Percentiles rank a stretch among this genome's conserved stretches.
phyloP scores from a whole-genome alignment of 169 alveolate species.

The Plasmodium chabaudi region DNA sequence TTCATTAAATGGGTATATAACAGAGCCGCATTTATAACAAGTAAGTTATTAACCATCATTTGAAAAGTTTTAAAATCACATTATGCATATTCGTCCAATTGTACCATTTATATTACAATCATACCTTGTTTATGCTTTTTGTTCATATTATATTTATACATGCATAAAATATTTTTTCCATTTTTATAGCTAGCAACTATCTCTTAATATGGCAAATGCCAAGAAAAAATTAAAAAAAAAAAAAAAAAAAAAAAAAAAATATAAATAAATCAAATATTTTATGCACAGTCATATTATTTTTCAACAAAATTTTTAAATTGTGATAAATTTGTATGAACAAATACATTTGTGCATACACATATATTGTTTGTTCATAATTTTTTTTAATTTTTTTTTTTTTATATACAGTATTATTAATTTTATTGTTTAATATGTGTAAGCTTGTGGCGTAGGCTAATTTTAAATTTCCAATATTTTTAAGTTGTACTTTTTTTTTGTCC shows the following conservation, averaged over 20 bases:
- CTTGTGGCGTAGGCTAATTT: too few species aligned
- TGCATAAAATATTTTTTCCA: not conserved
- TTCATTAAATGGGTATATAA: slow-evolving; percentile 62
- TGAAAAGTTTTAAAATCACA: not conserved
- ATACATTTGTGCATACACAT: not conserved
- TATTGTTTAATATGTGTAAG: too few species aligned
- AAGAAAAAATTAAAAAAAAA: slow-evolving; percentile 15
- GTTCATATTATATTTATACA: not conserved
- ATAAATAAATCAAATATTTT: not conserved
- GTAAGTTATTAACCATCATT: slow-evolving; percentile 19
- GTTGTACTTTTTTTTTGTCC: too few species aligned
- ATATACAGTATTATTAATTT: too few species aligned
- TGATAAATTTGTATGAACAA: slow-evolving; percentile 1
- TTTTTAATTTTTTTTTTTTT: not conserved
- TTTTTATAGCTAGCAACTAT: slow-evolving; percentile 45
- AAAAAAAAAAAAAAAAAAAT: too few species aligned
- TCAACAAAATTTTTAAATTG: not conserved
- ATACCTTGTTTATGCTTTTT: not conserved
- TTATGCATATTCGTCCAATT: not conserved
- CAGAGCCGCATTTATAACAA: slow-evolving; percentile 61
- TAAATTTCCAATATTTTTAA: too few species aligned
- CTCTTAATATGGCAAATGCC: slow-evolving; percentile 56
- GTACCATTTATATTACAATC: not conserved
- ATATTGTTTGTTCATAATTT: not conserved
- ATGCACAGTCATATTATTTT: not conserved